Base-by-base conservation (phyloP, 2,329 filamentous ascomycete genomes). In the Xylaria sp. region DNA sequence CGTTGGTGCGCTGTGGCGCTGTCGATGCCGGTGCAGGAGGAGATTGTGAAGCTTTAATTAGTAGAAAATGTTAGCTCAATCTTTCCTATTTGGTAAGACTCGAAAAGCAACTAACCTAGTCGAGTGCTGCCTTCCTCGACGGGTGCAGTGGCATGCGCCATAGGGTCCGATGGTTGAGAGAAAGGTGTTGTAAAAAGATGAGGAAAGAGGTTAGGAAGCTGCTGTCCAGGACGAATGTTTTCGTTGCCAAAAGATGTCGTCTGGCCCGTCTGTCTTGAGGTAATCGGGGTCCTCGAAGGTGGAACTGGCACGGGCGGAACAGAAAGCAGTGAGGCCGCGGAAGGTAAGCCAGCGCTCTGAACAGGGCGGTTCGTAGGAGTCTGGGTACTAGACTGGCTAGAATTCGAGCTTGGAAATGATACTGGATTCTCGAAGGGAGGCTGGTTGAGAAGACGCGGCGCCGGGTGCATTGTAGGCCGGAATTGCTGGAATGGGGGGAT, bases 401-500 rank as follows among this genome's bases (percentile, higher is more conserved):
- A 22, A 53, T 57, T 67, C 15, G 61, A 49, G 36, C 22, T 44
- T 33, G 29, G 25, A 20, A 57, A 61, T 13, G 50, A 47, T 1
- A 49, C 58, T 25, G 47, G 31, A 15, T 17, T 38, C 11, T 57
- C 51, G 17, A 51, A 61, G 27, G 33, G 2, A 54, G 45, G 49
- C 20, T 63, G 64, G n/a, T 25, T 10, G 17, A 56, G 42, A 39
- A 64, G 22, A 51, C 38, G 65, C 10, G 67, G 67, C 25, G 51
- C 51, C 15, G 67, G 65, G 44, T 60, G 67, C 67, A 69, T 68
- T 15, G 62, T 39, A 3, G 65, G 49, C 57, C 67, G 36, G 22
- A 53, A 65, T 22, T 61, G 60, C 17, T 66, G 56, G 17, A 63
- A 45, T 42, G 61, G 15, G 25, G 38, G 25, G 5, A 55, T 54